Base-by-base conservation (phyloP, 805 yeast genomes). In the Kuraishia molischiana region DNA sequence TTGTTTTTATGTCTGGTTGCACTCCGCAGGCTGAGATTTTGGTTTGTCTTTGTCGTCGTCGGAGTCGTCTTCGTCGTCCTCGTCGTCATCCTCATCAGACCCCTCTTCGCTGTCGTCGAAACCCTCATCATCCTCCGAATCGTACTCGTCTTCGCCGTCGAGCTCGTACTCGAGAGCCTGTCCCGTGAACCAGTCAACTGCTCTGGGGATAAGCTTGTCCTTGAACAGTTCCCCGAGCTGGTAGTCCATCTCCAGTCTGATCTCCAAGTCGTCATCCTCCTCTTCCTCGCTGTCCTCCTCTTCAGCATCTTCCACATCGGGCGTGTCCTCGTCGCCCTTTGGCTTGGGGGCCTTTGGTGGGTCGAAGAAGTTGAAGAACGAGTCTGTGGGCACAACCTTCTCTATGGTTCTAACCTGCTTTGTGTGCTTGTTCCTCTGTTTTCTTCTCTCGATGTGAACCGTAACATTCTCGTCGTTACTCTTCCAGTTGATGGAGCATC, bases 161-260 rank as follows among this genome's bases (percentile, higher is more conserved):
- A 67, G 75, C 46, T 74, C 81, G 54, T 74, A 84, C 40, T 84
- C 95, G 41, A 90, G 72, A 19, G 98, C 98, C 47, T 86, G 86
- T 35, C 98, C 98, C 8, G 98, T 90, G 61, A 87, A 92, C 97
- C 98, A 92, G 59, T 90, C 97, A 52, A 92, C 74, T 37, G 97
- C 97, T 56, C 96, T 79, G 44, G 97, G 97, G 44, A 92, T 80
- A 56, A 92, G 73, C 61, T 92, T 84, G 61, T 92, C 97, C 68
- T 92, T 92, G 58, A 92, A 76, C 53, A 89, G 89, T 63, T 92
- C 98, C 44, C 97, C 98, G 45, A 92, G 70, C 55, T 87, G 92
- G 66, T 92, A 92, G 64, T 92, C 98, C 50, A 85, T 67, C 51
- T 87, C 96, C 52, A 92, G 71, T 55, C 85, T 75, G 41, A 77